Evolutionary conservation across 805 yeast species (phyloP).

Genomic region (Lipomyces sp.): DNA sequence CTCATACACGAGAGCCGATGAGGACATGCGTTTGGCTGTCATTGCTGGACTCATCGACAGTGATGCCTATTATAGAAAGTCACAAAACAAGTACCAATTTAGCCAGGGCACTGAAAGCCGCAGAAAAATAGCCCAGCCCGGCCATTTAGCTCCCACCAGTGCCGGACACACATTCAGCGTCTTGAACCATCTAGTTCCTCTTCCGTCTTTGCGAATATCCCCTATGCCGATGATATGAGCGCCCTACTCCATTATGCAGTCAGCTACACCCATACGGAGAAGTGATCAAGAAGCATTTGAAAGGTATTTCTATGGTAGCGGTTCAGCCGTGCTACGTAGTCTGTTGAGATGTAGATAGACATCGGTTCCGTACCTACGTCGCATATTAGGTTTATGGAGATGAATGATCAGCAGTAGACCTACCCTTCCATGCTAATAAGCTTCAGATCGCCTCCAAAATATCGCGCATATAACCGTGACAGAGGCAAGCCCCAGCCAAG

Average conservation of each 20-base stretch:
- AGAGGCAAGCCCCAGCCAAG: slow-evolving; percentile 96
- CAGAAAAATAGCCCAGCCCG: too few species aligned
- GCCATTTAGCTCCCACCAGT: too few species aligned
- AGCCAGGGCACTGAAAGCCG: too few species aligned
- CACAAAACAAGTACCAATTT: too few species aligned
- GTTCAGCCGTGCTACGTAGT: slow-evolving; percentile 73
- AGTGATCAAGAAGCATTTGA: neutral
- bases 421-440: slow-evolving; percentile 85
- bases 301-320: slow-evolving; percentile 46
- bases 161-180: too few species aligned
- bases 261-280: neutral
- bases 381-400: neutral
- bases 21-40: too few species aligned
- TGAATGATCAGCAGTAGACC: slow-evolving; percentile 40
- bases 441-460: slow-evolving; percentile 80
- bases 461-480: slow-evolving; percentile 81
- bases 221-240: neutral
- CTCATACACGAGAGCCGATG: too few species aligned
- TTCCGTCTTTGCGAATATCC: neutral
- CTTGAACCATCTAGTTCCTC: too few species aligned
- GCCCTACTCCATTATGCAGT: neutral
- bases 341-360: slow-evolving; percentile 85
- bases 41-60: too few species aligned
- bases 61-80: too few species aligned
- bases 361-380: slow-evolving; percentile 71